phyloP scores from a whole-genome alignment of 2,329 filamentous ascomycete species.

The Clonostachys rosea region DNA sequence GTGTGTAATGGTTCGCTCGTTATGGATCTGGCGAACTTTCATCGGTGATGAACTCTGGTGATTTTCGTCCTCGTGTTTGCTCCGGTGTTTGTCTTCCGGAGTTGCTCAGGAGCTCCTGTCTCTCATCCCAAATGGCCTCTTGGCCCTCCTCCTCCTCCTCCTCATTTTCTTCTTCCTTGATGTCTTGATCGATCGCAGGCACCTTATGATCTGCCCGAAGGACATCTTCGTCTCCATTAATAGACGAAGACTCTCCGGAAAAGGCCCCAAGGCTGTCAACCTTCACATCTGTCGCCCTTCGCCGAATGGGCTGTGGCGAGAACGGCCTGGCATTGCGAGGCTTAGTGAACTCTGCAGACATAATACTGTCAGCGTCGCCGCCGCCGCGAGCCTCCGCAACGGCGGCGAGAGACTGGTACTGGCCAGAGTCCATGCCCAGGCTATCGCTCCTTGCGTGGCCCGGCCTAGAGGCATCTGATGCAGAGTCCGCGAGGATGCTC shows the following conservation, averaged over 20 bases:
- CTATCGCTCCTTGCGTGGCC: constrained; percentile 46
- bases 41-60: constrained; percentile 17
- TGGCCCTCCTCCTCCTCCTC: background rate
- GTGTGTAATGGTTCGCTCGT: no score
- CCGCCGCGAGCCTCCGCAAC: constrained; percentile 24
- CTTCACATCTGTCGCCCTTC: constrained; percentile 32
- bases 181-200: background rate
- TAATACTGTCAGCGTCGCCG: constrained; percentile 43
- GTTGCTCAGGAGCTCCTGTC: background rate
- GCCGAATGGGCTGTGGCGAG: constrained; percentile 48
- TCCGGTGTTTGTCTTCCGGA: constrained; percentile 4
- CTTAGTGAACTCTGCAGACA: constrained; percentile 48
- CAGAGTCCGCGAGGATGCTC: constrained; percentile 54
- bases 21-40: constrained; percentile 16
- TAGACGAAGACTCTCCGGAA: background rate
- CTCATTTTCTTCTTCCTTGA: constrained; percentile 3
- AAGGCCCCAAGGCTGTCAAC: constrained; percentile 26
- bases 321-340: constrained; percentile 53
- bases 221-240: constrained; percentile 5
- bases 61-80: constrained; percentile 10
- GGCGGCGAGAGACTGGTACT: constrained; percentile 55
- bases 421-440: constrained; percentile 40
- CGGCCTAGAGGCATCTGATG: constrained; percentile 26
- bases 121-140: background rate
- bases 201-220: constrained; percentile 6